Percentiles rank a stretch among this genome's conserved stretches.
These are phyloP conservation scores for Acidiella bohemica DNA, from an alignment of 495 filamentous ascomycete species.

Conservation along the genomic window DNA sequence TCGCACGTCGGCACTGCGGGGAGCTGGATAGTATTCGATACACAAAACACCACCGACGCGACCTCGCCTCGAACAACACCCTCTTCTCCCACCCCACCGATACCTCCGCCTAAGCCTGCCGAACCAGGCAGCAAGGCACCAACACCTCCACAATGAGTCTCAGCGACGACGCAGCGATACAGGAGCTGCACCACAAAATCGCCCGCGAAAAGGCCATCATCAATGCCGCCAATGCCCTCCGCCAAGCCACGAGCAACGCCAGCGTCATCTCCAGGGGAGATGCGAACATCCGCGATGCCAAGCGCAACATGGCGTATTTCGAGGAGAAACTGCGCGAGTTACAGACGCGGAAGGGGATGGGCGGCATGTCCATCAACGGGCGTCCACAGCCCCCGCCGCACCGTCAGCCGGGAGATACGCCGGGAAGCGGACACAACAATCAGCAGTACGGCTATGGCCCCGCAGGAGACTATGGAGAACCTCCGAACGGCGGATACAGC, in stretches of 20 bases:
- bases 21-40: too few species aligned
- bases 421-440: conserved; percentile 21
- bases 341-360: conserved; percentile 59
- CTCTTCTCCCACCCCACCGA: too few species aligned
- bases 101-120: too few species aligned
- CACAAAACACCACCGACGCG: too few species aligned
- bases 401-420: conserved; percentile 25
- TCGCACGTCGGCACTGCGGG: too few species aligned
- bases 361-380: conserved; percentile 32
- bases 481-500: conserved; percentile 41
- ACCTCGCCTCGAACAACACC: too few species aligned
- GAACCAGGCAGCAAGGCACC: too few species aligned
- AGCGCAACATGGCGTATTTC: conserved; percentile 84
- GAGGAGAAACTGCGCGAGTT: conserved; percentile 81
- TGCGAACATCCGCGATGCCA: conserved; percentile 81
- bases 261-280: conserved; percentile 78
- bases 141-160: too few species aligned
- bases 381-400: conserved; percentile 33
- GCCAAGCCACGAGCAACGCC: conserved; percentile 86
- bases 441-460: conserved; percentile 31
- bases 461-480: conserved; percentile 40
- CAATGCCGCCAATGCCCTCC: conserved; percentile 84
- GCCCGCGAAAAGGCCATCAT: conserved; percentile 94
- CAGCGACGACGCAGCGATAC: conserved; percentile 65
- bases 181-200: conserved; percentile 90